phyloP scores from a whole-genome alignment of 371 early-diverging fungal species.

The Lichtheimia hyalospora region DNA sequence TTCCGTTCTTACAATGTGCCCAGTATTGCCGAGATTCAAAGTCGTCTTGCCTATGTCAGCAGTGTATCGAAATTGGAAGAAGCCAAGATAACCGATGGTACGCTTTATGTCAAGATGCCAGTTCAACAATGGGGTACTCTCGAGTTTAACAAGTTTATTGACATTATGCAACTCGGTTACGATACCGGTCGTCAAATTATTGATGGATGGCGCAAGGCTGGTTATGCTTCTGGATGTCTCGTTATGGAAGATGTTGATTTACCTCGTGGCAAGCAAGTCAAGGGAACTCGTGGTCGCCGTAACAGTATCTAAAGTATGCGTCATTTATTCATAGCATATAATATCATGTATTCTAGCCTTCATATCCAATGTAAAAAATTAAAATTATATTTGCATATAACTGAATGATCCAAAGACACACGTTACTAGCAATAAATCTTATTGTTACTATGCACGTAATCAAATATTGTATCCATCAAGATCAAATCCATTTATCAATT shows the following conservation, averaged over 20 bases:
- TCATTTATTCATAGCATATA: background rate
- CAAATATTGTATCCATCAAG: no score
- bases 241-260: slow-evolving; percentile 22
- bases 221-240: slow-evolving; percentile 50
- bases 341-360: background rate
- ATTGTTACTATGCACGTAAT: no score
- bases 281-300: slow-evolving; percentile 44
- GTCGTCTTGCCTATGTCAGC: slow-evolving; percentile 95
- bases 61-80: slow-evolving; percentile 89
- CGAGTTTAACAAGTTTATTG: slow-evolving; percentile 93
- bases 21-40: slow-evolving; percentile 97
- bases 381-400: background rate
- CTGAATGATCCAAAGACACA: no score
- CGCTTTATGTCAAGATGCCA: slow-evolving; percentile 88
- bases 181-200: slow-evolving; percentile 85
- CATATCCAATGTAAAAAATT: background rate
- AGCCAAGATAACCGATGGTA: slow-evolving; percentile 84
- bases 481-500: no score
- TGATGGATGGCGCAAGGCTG: slow-evolving; percentile 81
- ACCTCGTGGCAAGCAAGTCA: slow-evolving; percentile 44
- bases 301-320: slow-evolving; percentile 35
- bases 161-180: slow-evolving; percentile 93
- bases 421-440: background rate
- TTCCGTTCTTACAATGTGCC: slow-evolving; percentile 80
- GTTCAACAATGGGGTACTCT: slow-evolving; percentile 88